These are phyloP conservation scores for Syzygium jambos DNA, from an alignment of 345 rosid genomes.

Conservation along the genomic window DNA sequence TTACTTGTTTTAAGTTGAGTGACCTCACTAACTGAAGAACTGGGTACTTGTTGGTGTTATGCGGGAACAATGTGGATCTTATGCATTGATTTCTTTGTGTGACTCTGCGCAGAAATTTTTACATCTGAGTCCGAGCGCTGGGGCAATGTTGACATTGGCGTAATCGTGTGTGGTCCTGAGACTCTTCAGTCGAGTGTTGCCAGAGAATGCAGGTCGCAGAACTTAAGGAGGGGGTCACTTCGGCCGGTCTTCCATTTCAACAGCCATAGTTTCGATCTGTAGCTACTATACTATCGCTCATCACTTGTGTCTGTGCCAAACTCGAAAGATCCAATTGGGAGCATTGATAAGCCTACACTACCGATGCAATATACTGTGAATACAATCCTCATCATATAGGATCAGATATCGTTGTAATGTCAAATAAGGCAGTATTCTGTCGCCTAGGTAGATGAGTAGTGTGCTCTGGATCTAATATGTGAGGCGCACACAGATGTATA, in stretches of 20 bases:
- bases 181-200: constrained; percentile 72
- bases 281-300: neutral
- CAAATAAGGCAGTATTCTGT: neutral
- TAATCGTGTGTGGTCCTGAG: constrained; percentile 77
- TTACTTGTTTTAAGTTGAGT: neutral
- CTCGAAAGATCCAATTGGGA: neutral
- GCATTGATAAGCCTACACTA: neutral
- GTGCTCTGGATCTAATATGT: neutral
- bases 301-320: neutral
- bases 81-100: neutral
- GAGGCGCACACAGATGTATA: neutral
- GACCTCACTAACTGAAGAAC: neutral
- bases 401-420: neutral
- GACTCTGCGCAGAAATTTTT: constrained; percentile 49
- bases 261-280: constrained; percentile 81
- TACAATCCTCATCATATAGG: neutral
- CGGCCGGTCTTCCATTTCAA: constrained; percentile 62
- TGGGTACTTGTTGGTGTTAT: neutral
- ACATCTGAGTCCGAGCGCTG: constrained; percentile 32
- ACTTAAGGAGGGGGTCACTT: constrained; percentile 24
- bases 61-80: neutral
- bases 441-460: neutral
- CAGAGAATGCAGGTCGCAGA: constrained; percentile 61
- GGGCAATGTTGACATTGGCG: constrained; percentile 74
- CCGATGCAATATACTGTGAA: neutral